phyloP scores from a whole-genome alignment of 441 rosid species.

The Metrosideros polymorpha region DNA sequence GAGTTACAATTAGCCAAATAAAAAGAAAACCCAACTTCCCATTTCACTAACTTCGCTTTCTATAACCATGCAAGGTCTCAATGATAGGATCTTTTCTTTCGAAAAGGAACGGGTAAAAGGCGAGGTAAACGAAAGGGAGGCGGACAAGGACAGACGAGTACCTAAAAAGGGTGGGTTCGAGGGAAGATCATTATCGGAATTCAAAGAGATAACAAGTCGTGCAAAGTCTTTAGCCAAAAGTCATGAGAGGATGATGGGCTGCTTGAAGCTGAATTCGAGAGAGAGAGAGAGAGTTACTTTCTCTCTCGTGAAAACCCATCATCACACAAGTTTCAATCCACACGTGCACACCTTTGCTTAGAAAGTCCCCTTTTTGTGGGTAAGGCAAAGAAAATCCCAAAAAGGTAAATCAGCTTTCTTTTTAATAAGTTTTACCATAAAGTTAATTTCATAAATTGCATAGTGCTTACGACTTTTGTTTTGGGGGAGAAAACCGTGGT shows the following conservation, averaged over 20 bases:
- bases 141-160: neutral
- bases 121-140: neutral
- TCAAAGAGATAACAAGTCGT: no score
- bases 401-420: neutral
- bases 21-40: neutral
- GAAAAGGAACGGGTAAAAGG: neutral
- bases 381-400: neutral
- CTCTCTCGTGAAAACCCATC: constrained; percentile 19
- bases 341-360: constrained; percentile 31
- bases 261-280: neutral
- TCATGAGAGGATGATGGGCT: neutral
- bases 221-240: neutral
- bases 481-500: neutral
- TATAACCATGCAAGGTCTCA: neutral
- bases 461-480: neutral
- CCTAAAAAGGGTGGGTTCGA: neutral
- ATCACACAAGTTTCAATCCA: constrained; percentile 21
- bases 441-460: neutral
- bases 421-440: neutral
- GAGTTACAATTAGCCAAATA: neutral
- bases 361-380: neutral
- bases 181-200: neutral
- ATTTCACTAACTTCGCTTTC: neutral
- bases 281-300: constrained; percentile 4
- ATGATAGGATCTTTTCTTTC: neutral